These are phyloP conservation scores for Colletotrichum acutatum DNA, from an alignment of 2,329 filamentous ascomycete genomes.

Conservation along the genomic window DNA sequence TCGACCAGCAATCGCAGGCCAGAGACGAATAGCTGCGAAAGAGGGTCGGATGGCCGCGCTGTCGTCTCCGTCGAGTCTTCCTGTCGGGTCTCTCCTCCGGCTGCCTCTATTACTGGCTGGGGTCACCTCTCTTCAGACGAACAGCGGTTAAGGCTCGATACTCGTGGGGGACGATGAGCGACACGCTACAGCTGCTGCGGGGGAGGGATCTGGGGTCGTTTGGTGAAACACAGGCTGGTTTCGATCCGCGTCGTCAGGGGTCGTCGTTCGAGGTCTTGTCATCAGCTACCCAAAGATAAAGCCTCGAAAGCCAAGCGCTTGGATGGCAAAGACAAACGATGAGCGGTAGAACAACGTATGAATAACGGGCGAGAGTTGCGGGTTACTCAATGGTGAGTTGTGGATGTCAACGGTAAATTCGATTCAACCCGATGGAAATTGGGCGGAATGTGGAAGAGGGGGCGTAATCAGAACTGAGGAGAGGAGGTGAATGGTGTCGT, in stretches of 20 bases:
- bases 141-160: slow-evolving; percentile 22
- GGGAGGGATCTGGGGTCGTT: slow-evolving; percentile 34
- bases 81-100: not conserved
- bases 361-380: not conserved
- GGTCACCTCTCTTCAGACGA: slow-evolving; percentile 26
- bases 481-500: slow-evolving; percentile 26
- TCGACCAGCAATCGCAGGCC: slow-evolving; percentile 22
- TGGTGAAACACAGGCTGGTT: slow-evolving; percentile 35
- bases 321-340: not conserved
- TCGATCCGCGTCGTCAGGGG: slow-evolving; percentile 22
- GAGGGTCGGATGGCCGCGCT: not conserved
- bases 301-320: not conserved
- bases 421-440: not conserved
- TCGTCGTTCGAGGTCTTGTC: not conserved
- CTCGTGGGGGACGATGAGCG: slow-evolving; percentile 8
- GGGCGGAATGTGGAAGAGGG: slow-evolving; percentile 12
- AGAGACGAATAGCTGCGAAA: not conserved
- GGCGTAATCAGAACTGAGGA: slow-evolving; percentile 10
- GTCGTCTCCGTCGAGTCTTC: not conserved
- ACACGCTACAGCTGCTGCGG: slow-evolving; percentile 26
- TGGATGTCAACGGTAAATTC: slow-evolving; percentile 17
- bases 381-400: not conserved
- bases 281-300: not conserved
- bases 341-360: not conserved
- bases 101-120: not conserved